phyloP scores from a whole-genome alignment of 2,329 filamentous ascomycete genomes.

The Berkeleyomyces basicola region DNA sequence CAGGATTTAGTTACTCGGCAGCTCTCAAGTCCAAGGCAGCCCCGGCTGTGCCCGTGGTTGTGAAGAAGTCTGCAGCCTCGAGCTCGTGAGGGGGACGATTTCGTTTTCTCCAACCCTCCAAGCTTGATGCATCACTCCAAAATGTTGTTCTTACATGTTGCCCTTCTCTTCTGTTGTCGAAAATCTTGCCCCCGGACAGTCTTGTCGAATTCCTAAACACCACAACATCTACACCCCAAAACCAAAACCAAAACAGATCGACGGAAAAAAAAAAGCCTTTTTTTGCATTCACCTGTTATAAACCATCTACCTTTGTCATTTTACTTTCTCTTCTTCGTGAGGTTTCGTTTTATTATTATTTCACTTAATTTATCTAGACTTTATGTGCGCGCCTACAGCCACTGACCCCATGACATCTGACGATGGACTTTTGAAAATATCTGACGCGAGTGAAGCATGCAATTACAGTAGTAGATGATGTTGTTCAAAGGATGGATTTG shows the following conservation, averaged over 20 bases:
- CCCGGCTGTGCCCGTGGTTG: not conserved
- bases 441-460: too few species aligned
- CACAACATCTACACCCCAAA: too few species aligned
- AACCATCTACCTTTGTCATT: not conserved
- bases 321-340: not conserved
- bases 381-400: not conserved
- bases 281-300: not conserved
- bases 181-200: too few species aligned
- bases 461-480: too few species aligned
- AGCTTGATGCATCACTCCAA: too few species aligned
- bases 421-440: too few species aligned
- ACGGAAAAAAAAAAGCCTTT: slow-evolving; percentile 3
- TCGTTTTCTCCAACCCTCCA: not conserved
- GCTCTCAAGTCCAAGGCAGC: slow-evolving; percentile 12
- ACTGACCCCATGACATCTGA: too few species aligned
- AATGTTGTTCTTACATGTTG: too few species aligned
- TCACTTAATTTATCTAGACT: not conserved
- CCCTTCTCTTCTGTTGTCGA: too few species aligned
- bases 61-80: not conserved
- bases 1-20: slow-evolving; percentile 11
- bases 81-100: not conserved
- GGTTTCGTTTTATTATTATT: not conserved
- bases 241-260: not conserved
- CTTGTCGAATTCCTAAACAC: too few species aligned
- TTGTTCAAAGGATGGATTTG: too few species aligned